Percentiles rank a stretch among this genome's conserved stretches.
Conservation (phyloP, 768 basidiomycete species). For the Russula emetica region DNA sequence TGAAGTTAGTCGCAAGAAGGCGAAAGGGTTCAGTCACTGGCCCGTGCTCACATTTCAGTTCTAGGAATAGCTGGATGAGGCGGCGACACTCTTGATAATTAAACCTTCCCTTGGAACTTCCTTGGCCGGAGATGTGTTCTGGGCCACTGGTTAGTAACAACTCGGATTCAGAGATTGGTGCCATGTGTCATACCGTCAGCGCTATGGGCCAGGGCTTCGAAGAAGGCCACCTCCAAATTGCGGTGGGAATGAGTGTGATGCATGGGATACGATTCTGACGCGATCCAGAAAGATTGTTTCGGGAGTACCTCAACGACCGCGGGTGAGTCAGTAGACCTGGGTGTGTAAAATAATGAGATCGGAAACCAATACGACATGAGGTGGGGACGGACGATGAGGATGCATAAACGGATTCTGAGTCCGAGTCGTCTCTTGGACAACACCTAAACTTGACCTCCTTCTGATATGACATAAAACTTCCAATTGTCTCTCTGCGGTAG, state of each 20-base stretch:
- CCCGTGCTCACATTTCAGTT: slow-evolving; percentile 13
- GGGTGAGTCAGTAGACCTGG: slow-evolving; percentile 1
- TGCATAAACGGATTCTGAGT: not conserved
- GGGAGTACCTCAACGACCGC: not conserved
- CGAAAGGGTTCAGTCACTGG: not conserved
- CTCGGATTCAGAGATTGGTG: not conserved
- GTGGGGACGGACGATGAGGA: slow-evolving; percentile 3
- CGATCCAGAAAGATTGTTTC: slow-evolving; percentile 10
- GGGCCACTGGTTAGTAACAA: not conserved
- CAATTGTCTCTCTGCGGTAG: not conserved
- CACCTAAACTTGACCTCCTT: slow-evolving; percentile 10
- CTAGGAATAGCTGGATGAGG: slow-evolving; percentile 11
- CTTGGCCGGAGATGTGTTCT: slow-evolving; percentile 15
- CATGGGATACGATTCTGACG: slow-evolving; percentile 5
- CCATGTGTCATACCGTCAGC: slow-evolving; percentile 8
- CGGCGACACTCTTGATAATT: slow-evolving; percentile 15
- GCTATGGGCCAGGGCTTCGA: slow-evolving; percentile 12
- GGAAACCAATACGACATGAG: not conserved
- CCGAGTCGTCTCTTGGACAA: not conserved
- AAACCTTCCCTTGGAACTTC: slow-evolving; percentile 10
- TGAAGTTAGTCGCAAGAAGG: not conserved
- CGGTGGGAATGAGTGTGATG: slow-evolving; percentile 14
- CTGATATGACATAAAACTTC: slow-evolving; percentile 10
- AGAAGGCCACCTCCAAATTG: slow-evolving; percentile 11
- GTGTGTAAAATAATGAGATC: slow-evolving; percentile 2